Evolutionary conservation across 192 early-diverging fungal genomes (phyloP).

Genomic region (Coemansia sp.): DNA sequence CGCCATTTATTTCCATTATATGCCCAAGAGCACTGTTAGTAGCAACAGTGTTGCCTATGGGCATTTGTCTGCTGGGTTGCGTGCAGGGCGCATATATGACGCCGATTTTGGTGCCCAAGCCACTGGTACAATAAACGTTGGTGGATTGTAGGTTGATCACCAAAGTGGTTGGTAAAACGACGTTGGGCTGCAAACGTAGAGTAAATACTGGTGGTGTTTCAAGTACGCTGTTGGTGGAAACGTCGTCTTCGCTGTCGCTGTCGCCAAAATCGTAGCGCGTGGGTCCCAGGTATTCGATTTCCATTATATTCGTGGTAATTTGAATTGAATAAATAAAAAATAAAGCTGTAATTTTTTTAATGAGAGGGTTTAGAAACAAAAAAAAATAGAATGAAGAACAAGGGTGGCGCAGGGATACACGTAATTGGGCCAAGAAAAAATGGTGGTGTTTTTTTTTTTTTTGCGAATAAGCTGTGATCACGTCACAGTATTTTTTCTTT

Average conservation of each 20-base stretch:
- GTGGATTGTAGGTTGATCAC: slow-evolving; percentile 31
- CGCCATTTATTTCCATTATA: slow-evolving; percentile 14
- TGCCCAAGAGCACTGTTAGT: slow-evolving; percentile 25
- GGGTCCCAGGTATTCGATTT: slow-evolving; percentile 42
- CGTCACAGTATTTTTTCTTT: slow-evolving; percentile 3
- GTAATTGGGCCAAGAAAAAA: not conserved
- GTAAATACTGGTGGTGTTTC: slow-evolving; percentile 17
- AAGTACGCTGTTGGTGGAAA: not conserved
- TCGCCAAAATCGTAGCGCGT: slow-evolving; percentile 39
- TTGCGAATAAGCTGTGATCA: not conserved
- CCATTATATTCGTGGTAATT: slow-evolving; percentile 18
- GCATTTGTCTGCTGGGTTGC: slow-evolving; percentile 1
- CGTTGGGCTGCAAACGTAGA: slow-evolving; percentile 23
- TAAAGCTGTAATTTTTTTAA: not conserved
- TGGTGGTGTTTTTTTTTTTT: slow-evolving; percentile 1
- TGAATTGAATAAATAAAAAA: slow-evolving; percentile 7
- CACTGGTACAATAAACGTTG: not conserved
- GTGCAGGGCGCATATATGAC: slow-evolving; percentile 30
- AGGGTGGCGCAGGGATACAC: too few species aligned
- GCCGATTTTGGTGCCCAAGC: slow-evolving; percentile 19
- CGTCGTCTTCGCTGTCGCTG: slow-evolving; percentile 51
- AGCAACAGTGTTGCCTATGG: slow-evolving; percentile 1
- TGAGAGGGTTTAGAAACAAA: too few species aligned
- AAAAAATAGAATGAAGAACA: not conserved
- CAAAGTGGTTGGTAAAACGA: slow-evolving; percentile 11